These are phyloP conservation scores for Spizellomyces sp. DNA, from an alignment of 192 early-diverging fungal species.

Conservation along the genomic window DNA sequence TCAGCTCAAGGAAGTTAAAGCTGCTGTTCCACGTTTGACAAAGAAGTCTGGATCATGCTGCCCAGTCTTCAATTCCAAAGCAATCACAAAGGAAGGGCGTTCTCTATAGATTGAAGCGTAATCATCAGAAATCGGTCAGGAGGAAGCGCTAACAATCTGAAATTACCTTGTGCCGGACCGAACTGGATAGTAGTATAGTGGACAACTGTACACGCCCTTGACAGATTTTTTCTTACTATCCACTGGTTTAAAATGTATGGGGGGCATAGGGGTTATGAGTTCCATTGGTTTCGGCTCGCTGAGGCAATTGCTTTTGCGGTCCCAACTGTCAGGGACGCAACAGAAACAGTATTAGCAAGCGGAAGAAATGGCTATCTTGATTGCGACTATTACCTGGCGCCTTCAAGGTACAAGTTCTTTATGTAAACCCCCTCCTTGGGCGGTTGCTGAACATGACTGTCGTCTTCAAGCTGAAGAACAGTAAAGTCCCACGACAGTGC, in stretches of 20 bases:
- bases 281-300: constrained; percentile 66
- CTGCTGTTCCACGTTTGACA: constrained; percentile 62
- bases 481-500: constrained; percentile 61
- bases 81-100: constrained; percentile 63
- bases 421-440: constrained; percentile 67
- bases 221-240: constrained; percentile 59
- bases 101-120: constrained; percentile 41
- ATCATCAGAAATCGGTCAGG: constrained; percentile 11
- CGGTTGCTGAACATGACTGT: constrained; percentile 45
- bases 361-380: background rate
- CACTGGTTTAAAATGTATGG: constrained; percentile 62
- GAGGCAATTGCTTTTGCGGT: constrained; percentile 58
- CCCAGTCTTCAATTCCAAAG: constrained; percentile 59
- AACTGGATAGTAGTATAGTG: constrained; percentile 62
- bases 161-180: constrained; percentile 56
- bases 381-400: constrained; percentile 51
- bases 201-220: constrained; percentile 61
- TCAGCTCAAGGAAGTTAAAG: constrained; percentile 30
- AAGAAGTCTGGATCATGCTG: constrained; percentile 61
- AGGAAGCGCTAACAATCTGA: background rate
- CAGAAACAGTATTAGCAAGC: background rate
- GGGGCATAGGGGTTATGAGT: constrained; percentile 58
- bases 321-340: constrained; percentile 45
- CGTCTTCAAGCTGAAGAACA: constrained; percentile 61
- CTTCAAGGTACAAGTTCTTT: constrained; percentile 58